These are phyloP conservation scores for Globisporangium cederbergense DNA, from an alignment of 352 stramenopile genomes.

Conservation along the genomic window DNA sequence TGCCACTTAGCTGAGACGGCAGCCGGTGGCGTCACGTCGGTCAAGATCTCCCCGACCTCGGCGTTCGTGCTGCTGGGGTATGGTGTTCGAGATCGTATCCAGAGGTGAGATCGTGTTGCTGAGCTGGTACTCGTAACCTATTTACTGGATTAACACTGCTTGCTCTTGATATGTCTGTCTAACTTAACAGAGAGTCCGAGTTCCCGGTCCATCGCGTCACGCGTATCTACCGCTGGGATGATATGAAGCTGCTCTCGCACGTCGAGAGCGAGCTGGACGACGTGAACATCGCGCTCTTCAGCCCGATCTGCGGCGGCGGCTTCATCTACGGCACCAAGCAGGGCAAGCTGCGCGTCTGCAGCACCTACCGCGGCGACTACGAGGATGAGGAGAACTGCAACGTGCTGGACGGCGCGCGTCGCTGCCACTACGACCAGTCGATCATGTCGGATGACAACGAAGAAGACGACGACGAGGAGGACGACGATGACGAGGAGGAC, in stretches of 20 bases:
- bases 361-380: slow-evolving; percentile 68
- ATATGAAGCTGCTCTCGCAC: slow-evolving; percentile 85
- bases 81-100: slow-evolving; percentile 78
- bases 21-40: slow-evolving; percentile 83
- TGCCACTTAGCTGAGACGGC: slow-evolving; percentile 76
- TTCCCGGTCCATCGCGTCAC: slow-evolving; percentile 84
- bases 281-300: slow-evolving; percentile 98
- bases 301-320: slow-evolving; percentile 93
- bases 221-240: slow-evolving; percentile 86
- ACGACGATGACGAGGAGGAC: slow-evolving; percentile 29
- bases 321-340: slow-evolving; percentile 99
- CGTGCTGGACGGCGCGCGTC: slow-evolving; percentile 57
- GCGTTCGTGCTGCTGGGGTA: slow-evolving; percentile 86
- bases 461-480: slow-evolving; percentile 50
- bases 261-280: slow-evolving; percentile 92
- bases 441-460: slow-evolving; percentile 44
- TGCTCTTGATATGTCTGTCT: neutral
- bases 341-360: slow-evolving; percentile 91
- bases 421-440: slow-evolving; percentile 64
- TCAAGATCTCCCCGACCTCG: slow-evolving; percentile 87
- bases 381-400: slow-evolving; percentile 83
- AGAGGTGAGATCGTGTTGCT: slow-evolving; percentile 42
- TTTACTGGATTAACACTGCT: slow-evolving; percentile 4
- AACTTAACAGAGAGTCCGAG: slow-evolving; percentile 50
- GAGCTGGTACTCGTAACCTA: neutral